Evolutionary conservation across 768 basidiomycete genomes (phyloP), one percentile per base, ranked within the genome.

Genomic region (Wakefieldia striispora): DNA sequence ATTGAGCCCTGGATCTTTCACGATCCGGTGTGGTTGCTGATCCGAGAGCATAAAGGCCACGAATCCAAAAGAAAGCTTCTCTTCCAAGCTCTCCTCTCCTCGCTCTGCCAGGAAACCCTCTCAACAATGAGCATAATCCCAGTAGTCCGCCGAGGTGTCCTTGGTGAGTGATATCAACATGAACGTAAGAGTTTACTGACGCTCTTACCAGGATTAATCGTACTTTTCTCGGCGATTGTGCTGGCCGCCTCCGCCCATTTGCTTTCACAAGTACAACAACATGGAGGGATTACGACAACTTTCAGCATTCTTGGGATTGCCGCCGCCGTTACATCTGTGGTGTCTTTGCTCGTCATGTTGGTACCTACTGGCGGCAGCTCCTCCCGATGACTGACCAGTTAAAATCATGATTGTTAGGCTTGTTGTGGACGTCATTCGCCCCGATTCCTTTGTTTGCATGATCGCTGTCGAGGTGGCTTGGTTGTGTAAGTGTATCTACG

Each of bases 371-470:
- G 34, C 19, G 6, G 14, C 10, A 24, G 16, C 14, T 21, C 17
- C 35, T 44, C n/a, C 40, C 16, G 40, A 38, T 21, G n/a, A 12
- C 35, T 60, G 26, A 54, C 27, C n/a, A n/a, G n/a, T n/a, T n/a
- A n/a, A n/a, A n/a, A n/a, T 33, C 6, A 23, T 27, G 1, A 29
- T 29, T 13, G 29, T n/a, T 41, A 75, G 75, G 63, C 33, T 70
- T 27, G 17, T 70, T 17, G 35, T 74, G 20, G 73, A 75, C 48
- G 33, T 61, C 26, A 0, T 68, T 24, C 67, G 72, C 13, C 62
- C 57, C 17, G 73, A 69, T n/a, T 68, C 71, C 1, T 56, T 72
- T 39, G 66, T 71, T 6, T 76, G 75, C 24, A 68, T 66, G 64
- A 60, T 75, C 14, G 50, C 63, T 20, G 59, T 71, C 7, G 75